phyloP scores from a whole-genome alignment of 257 asterid species.

The Lycium ferocissimum region DNA sequence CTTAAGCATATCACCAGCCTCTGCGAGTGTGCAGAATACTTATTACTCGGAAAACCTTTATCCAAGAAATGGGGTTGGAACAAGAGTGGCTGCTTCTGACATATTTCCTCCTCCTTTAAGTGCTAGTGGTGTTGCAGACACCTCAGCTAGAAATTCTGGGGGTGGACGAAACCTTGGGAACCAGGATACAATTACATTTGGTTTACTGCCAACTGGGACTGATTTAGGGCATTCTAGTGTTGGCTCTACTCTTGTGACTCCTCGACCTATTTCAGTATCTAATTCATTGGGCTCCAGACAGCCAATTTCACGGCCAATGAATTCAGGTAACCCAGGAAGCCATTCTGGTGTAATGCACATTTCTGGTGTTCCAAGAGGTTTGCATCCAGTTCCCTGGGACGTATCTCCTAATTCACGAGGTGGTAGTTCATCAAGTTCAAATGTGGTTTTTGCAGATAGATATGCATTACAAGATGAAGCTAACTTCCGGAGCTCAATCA shows the following conservation, averaged over 20 bases:
- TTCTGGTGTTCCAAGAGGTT: constrained; percentile 53
- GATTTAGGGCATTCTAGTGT: constrained; percentile 50
- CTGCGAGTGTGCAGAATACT: constrained; percentile 44
- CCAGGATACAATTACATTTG: constrained; percentile 53
- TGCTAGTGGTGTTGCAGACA: constrained; percentile 51
- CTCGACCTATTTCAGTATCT: constrained; percentile 43
- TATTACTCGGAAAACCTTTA: constrained; percentile 51
- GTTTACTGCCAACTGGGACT: constrained; percentile 44
- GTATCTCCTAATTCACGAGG: constrained; percentile 54
- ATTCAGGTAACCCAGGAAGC: constrained; percentile 41
- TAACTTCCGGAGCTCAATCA: constrained; percentile 50
- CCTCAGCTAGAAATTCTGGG: constrained; percentile 53
- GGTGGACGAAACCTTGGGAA: constrained; percentile 47
- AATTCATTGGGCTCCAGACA: constrained; percentile 53
- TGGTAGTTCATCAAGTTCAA: constrained; percentile 55
- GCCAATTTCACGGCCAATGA: constrained; percentile 43
- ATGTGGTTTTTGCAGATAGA: constrained; percentile 56
- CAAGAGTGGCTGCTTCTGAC: constrained; percentile 43
- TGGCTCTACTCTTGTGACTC: constrained; percentile 40
- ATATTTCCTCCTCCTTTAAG: constrained; percentile 47
- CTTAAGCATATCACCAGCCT: constrained; percentile 52
- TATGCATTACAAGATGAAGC: constrained; percentile 51
- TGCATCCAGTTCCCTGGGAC: constrained; percentile 56
- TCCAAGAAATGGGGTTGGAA: constrained; percentile 52
- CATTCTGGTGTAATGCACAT: constrained; percentile 53